These are phyloP conservation scores for Aegilops tauschii DNA, from an alignment of 176 grass and related monocot genomes.

Conservation along the genomic window DNA sequence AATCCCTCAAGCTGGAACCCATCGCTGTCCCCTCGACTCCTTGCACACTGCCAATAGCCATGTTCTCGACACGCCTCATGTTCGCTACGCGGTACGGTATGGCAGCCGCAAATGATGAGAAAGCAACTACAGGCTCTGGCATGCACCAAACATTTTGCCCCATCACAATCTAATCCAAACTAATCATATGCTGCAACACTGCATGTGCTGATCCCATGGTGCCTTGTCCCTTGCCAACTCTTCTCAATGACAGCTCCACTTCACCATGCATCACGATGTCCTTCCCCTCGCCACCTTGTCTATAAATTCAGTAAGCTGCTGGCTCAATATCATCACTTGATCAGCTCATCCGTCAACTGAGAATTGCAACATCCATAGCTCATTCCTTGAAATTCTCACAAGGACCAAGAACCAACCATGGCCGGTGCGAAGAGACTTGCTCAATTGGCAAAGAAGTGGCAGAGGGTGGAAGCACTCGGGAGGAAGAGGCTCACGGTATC, in stretches of 20 bases:
- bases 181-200: not conserved
- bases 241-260: not conserved
- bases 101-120: not conserved
- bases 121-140: not conserved
- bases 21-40: not conserved
- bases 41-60: not conserved
- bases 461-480: not conserved
- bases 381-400: not conserved
- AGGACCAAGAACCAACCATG: not conserved
- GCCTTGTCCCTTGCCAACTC: not conserved
- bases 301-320: slow-evolving; percentile 27
- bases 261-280: not conserved
- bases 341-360: not conserved
- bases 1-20: not conserved
- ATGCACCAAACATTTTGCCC: slow-evolving; percentile 18
- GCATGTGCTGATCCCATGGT: not conserved
- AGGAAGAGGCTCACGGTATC: slow-evolving; percentile 13
- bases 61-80: not conserved
- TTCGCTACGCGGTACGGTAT: not conserved
- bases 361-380: not conserved
- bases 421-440: slow-evolving; percentile 16
- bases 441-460: slow-evolving; percentile 32
- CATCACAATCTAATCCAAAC: slow-evolving; percentile 10
- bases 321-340: not conserved
- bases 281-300: not conserved